Evolutionary conservation across 2,329 filamentous ascomycete genomes (phyloP), one percentile per base, ranked within the genome.

Genomic region (Paecilomyces variotii): DNA sequence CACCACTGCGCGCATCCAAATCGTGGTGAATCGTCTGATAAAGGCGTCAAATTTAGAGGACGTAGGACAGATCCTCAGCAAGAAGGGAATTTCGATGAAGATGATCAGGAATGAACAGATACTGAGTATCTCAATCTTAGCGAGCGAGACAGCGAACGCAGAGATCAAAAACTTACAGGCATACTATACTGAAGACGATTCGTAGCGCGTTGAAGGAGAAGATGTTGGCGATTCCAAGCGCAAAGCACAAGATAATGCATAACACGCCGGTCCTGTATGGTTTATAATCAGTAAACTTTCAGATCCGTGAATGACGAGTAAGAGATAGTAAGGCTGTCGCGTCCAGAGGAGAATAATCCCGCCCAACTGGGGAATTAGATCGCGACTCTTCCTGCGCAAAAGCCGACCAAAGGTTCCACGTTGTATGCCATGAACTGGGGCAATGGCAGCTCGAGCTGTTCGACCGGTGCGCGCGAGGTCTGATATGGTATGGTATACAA

Each of bases 51-150:
- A 99, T 64, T 84, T 86, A 63, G 87, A 77, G 12, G 93, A 97
- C 4, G 94, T 99, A 59, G 94, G 94, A 80, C 94, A 99, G 79
- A 99, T 97, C 77, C 94, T 90, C 62, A 99, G 87, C 59, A 99
- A 89, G 60, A 97, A 87, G 28, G 94, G 94, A 19, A 99, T 87
- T 76, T 99, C 90, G 71, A 93, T 82, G 77, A 94, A 94, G 70
- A 94, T 79, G 70, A 94, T 88, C 67, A 92, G 68, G 67, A 91
- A 85, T 12, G 86, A 82, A 55, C 82, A 91, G 61, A 82, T 79
- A 52, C 90, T 93, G 65, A 52, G 26, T 62, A 80, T 74, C 68
- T 85, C 78, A 68, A 79, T 71, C 58, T 79, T 56, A 30, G 74
- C 5, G 53, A 19, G 45, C 19, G 9, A 54, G 7, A 25, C 2